phyloP scores from a whole-genome alignment of 1,139 yeast species.

The Geotrichum cucujoidarum region DNA sequence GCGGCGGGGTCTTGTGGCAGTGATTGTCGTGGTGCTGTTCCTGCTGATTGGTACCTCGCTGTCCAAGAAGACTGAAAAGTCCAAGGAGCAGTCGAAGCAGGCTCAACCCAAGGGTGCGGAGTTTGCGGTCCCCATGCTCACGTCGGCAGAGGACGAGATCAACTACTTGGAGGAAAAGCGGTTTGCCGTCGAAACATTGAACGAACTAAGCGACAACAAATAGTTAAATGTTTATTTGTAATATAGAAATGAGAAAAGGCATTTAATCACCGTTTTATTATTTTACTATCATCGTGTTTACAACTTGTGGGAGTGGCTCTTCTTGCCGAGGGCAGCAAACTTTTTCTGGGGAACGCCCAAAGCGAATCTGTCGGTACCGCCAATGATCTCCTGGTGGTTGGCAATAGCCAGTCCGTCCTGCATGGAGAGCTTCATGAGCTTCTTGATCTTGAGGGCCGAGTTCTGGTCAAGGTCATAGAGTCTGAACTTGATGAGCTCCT shows the following conservation, averaged over 20 bases:
- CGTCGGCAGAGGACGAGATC: constrained; percentile 29
- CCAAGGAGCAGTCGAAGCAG: constrained; percentile 32
- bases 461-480: constrained; percentile 46
- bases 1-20: constrained; percentile 72
- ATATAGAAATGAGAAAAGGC: neutral
- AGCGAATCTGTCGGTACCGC: constrained; percentile 67
- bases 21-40: constrained; percentile 45
- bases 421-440: constrained; percentile 43
- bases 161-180: constrained; percentile 27
- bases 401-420: constrained; percentile 43
- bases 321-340: constrained; percentile 52
- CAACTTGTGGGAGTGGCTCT: constrained; percentile 59
- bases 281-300: constrained; percentile 24
- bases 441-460: constrained; percentile 60
- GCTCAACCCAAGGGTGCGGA: constrained; percentile 30
- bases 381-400: constrained; percentile 60
- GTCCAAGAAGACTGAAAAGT: constrained; percentile 37
- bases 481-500: constrained; percentile 40
- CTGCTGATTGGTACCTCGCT: constrained; percentile 48
- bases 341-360: constrained; percentile 70
- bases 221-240: neutral
- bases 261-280: neutral
- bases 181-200: constrained; percentile 27
- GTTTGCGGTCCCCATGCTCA: constrained; percentile 31
- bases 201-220: constrained; percentile 9